Conservation (phyloP, 306 rosid genomes). For the Rosa multiflora region DNA sequence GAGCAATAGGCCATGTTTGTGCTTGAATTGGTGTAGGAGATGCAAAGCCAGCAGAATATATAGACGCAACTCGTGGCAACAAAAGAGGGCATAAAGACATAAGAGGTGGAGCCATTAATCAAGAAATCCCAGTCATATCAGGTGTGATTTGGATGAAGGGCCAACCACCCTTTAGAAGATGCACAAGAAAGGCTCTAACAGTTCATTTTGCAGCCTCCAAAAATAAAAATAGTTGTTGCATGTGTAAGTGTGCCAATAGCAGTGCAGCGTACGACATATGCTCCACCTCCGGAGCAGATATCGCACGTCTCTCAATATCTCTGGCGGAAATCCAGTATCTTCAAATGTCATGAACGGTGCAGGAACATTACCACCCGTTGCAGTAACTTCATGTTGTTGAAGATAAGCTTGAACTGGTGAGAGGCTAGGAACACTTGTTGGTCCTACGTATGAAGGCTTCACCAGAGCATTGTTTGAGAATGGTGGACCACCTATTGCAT, state of each 20-base stretch:
- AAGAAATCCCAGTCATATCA: conserved; percentile 93
- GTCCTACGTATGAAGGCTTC: conserved; percentile 60
- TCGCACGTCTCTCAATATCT: conserved; percentile 99
- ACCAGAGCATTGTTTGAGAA: conserved; percentile 48
- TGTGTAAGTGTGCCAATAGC: conserved; percentile 92
- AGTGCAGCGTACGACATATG: conserved; percentile 99
- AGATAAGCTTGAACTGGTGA: conserved; percentile 81
- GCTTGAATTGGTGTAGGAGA: conserved; percentile 99
- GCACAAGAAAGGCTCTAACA: conserved; percentile 98
- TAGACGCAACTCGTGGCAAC: conserved; percentile 98
- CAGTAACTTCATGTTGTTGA: conserved; percentile 91
- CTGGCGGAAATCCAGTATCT: conserved; percentile 89
- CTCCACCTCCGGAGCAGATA: conserved; percentile 99
- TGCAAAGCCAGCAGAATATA: conserved; percentile 86
- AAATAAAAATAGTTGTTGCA: conserved; percentile 95
- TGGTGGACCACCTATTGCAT: conserved; percentile 57
- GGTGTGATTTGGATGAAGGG: conserved; percentile 93
- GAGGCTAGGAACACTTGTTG: conserved; percentile 57
- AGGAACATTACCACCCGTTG: conserved; percentile 93
- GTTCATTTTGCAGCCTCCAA: conserved; percentile 99
- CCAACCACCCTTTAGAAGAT: conserved; percentile 93
- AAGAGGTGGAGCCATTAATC: conserved; percentile 89
- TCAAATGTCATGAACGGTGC: conserved; percentile 93
- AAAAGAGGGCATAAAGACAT: conserved; percentile 89
- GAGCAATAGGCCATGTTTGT: conserved; percentile 98